phyloP scores from a whole-genome alignment of 305 asterid species.

The Solanum hybrid region DNA sequence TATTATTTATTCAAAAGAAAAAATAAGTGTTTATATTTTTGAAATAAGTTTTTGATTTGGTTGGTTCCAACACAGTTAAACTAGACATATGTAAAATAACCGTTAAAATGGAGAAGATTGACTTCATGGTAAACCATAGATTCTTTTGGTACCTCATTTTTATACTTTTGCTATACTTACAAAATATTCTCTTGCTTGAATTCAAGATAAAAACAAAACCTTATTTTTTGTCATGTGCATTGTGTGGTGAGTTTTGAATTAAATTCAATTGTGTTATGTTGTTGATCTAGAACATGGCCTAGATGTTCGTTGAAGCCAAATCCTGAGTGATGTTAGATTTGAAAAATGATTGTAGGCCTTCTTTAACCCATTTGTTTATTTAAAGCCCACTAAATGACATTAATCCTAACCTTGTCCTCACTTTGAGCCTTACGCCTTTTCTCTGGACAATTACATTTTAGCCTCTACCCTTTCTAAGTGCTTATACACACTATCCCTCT shows the following conservation, averaged over 20 bases:
- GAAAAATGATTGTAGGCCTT: neutral
- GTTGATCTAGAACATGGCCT: neutral
- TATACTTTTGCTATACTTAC: neutral
- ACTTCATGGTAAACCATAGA: neutral
- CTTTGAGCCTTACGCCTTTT: neutral
- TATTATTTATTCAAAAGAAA: neutral
- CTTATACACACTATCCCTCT: neutral
- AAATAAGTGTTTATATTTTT: too few relatives aligned
- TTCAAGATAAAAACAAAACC: neutral
- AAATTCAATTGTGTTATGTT: neutral
- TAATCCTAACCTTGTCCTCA: neutral
- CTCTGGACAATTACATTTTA: neutral
- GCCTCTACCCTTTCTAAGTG: neutral
- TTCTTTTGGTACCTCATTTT: neutral
- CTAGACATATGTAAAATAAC: neutral
- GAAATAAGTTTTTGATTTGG: neutral
- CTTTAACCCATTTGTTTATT: neutral
- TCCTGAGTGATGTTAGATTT: neutral
- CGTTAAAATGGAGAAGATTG: neutral
- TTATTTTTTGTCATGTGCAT: neutral
- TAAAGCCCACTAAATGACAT: neutral
- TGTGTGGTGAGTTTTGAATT: neutral
- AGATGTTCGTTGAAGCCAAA: neutral
- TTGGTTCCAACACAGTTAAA: neutral
- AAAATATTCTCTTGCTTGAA: neutral